These are phyloP conservation scores for Setaria italica DNA, from an alignment of 202 grass and related monocot genomes.

Conservation along the genomic window DNA sequence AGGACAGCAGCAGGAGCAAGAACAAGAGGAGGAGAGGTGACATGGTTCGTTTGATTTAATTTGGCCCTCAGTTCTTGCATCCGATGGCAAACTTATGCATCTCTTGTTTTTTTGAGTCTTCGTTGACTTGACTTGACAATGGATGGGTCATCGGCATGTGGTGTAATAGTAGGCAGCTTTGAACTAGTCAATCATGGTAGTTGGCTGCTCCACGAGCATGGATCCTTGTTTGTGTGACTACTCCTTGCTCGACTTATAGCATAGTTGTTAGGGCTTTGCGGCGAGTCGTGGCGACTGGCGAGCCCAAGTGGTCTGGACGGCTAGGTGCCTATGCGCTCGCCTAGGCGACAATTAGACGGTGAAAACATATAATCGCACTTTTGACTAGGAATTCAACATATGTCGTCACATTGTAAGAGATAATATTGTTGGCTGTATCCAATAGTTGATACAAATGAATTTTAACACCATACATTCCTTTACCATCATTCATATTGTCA, in stretches of 20 bases:
- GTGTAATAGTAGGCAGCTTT: background rate
- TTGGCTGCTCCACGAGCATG: background rate
- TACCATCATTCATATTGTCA: too few species aligned
- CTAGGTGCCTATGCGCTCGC: background rate
- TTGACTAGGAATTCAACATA: too few species aligned
- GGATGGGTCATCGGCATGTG: background rate
- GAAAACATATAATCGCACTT: too few species aligned
- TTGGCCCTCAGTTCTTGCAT: background rate
- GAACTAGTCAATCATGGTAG: background rate
- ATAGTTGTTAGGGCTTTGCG: too few species aligned
- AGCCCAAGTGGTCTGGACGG: too few species aligned
- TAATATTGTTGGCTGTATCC: too few species aligned
- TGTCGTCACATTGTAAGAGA: too few species aligned
- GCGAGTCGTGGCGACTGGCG: too few species aligned
- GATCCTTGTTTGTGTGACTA: background rate
- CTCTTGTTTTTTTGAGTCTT: background rate
- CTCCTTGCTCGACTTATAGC: background rate
- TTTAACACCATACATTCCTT: too few species aligned
- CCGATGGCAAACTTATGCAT: conserved; percentile 23
- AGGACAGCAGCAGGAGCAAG: too few species aligned
- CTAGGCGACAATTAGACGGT: too few species aligned
- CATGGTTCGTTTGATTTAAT: conserved; percentile 2
- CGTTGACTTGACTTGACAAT: background rate
- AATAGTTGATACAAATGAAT: too few species aligned
- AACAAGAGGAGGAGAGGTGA: background rate